Percentiles rank a stretch among this genome's conserved stretches.
Evolutionary conservation across 2,329 filamentous ascomycete species (phyloP).

Genomic region (Rhynchosporium graminicola): DNA sequence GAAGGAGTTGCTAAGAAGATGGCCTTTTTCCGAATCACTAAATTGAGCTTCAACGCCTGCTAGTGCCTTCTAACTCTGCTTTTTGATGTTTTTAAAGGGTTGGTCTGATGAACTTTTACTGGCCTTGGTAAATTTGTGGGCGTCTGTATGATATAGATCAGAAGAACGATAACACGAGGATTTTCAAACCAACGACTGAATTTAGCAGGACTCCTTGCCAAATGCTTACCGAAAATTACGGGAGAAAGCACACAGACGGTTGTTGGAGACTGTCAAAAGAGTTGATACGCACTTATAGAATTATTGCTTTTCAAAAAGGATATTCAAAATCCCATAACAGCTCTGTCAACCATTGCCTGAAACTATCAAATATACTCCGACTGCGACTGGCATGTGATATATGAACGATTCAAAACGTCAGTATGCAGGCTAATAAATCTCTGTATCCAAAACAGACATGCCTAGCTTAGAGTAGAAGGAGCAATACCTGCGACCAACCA

Average conservation of each 20-base stretch:
- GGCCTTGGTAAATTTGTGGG: neutral
- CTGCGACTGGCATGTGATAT: neutral
- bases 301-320: neutral
- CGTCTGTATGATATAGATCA: neutral
- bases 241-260: neutral
- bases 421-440: no score
- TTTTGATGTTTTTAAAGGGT: neutral
- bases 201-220: neutral
- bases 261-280: neutral
- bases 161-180: neutral
- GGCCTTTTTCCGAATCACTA: slow-evolving; percentile 6
- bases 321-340: neutral
- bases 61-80: neutral
- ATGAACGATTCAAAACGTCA: neutral
- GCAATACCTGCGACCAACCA: no score
- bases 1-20: slow-evolving; percentile 1
- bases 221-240: neutral
- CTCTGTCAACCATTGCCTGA: neutral
- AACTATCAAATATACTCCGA: neutral
- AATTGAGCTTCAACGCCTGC: slow-evolving; percentile 2
- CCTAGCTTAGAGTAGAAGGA: no score
- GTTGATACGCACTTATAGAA: neutral
- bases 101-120: neutral
- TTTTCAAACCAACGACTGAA: neutral
- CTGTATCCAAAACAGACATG: no score